Conservation (phyloP, 2,329 filamentous ascomycete species). For the Trichoderma citrinoviride region DNA sequence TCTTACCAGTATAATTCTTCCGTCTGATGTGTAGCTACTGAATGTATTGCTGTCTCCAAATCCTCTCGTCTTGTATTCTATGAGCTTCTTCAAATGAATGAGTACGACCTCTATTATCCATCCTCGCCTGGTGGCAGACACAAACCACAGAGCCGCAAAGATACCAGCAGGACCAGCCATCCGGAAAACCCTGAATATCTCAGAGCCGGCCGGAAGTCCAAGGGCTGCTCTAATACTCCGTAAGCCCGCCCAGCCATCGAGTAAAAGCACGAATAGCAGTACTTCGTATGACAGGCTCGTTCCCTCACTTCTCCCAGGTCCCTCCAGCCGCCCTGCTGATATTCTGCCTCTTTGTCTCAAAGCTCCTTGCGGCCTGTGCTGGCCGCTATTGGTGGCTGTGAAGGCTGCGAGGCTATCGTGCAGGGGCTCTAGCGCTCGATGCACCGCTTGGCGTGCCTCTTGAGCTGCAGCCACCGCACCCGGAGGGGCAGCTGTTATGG, state of each 20-base stretch:
- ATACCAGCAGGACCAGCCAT: not conserved
- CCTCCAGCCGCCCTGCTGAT: constrained; percentile 7
- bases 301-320: not conserved
- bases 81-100: too few species aligned
- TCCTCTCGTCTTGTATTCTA: too few species aligned
- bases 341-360: constrained; percentile 2
- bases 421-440: constrained; percentile 7
- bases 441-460: not conserved
- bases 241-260: not conserved
- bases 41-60: too few species aligned
- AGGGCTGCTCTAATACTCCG: not conserved
- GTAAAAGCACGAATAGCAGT: not conserved
- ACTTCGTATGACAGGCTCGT: not conserved
- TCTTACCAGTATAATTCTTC: too few species aligned
- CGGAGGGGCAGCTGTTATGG: constrained; percentile 10
- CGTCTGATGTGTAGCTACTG: too few species aligned
- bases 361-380: not conserved
- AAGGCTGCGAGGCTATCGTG: constrained; percentile 4
- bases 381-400: constrained; percentile 11
- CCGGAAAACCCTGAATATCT: not conserved
- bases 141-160: not conserved
- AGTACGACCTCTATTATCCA: too few species aligned
- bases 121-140: not conserved
- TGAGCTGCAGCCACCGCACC: not conserved
- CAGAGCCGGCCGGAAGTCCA: not conserved